Conservation (phyloP, 2,329 filamentous ascomycete species). For the Fusarium coffeatum region DNA sequence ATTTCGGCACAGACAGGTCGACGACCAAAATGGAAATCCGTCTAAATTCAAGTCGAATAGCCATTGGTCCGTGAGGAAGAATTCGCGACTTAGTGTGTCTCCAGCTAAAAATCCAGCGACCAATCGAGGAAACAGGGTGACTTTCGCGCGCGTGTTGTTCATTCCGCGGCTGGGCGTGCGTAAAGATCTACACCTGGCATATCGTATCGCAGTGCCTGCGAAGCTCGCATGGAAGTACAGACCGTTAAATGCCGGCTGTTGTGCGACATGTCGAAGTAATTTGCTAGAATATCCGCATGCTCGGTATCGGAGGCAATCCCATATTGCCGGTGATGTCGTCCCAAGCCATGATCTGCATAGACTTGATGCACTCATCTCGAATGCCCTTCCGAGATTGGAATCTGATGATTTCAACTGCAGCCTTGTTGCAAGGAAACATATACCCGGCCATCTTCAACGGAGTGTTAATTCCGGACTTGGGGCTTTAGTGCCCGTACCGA, state of each 20-base stretch:
- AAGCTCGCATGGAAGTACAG: constrained; percentile 3
- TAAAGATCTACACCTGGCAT: constrained; percentile 10
- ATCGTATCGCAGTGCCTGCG: not conserved
- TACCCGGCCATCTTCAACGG: constrained; percentile 15
- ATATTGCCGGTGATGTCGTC: constrained; percentile 10
- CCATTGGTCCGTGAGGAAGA: constrained; percentile 36
- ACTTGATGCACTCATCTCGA: constrained; percentile 19
- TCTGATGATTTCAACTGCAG: constrained; percentile 8
- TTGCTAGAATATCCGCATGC: constrained; percentile 9
- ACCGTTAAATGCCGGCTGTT: constrained; percentile 28
- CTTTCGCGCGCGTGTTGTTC: constrained; percentile 35
- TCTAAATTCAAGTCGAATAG: constrained; percentile 32
- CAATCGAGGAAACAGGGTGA: constrained; percentile 27
- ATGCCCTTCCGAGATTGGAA: constrained; percentile 22
- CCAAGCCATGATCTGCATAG: constrained; percentile 16
- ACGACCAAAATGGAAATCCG: constrained; percentile 45
- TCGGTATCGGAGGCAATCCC: constrained; percentile 11
- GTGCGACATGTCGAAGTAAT: constrained; percentile 25
- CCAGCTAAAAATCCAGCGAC: constrained; percentile 10
- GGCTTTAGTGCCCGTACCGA: constrained; percentile 39
- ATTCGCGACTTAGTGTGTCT: constrained; percentile 28
- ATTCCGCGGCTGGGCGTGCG: constrained; percentile 31
- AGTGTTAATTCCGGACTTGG: constrained; percentile 38
- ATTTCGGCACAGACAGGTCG: constrained; percentile 21
- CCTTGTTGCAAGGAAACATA: not conserved